phyloP scores from a whole-genome alignment of 768 basidiomycete genomes.

The Ramaria rubella region DNA sequence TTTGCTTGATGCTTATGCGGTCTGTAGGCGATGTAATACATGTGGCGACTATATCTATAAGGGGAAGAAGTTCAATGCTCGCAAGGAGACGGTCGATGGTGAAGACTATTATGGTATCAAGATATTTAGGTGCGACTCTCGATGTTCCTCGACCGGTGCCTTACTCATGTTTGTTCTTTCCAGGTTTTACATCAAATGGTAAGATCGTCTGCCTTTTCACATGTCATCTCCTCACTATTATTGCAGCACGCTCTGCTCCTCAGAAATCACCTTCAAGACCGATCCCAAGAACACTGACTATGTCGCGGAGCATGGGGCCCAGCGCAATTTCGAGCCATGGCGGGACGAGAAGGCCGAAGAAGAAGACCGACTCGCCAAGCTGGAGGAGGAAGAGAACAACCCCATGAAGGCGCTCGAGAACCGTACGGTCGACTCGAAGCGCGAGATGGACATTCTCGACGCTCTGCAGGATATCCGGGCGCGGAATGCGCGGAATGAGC shows the following conservation, averaged over 20 bases:
- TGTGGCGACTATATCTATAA: slow-evolving; percentile 99
- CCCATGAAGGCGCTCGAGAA: slow-evolving; percentile 97
- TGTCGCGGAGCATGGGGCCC: slow-evolving; percentile 89
- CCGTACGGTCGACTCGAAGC: slow-evolving; percentile 83
- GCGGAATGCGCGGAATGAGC: slow-evolving; percentile 81
- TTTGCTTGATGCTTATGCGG: background rate
- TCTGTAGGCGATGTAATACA: slow-evolving; percentile 75
- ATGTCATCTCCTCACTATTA: slow-evolving; percentile 2
- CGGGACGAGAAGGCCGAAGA: slow-evolving; percentile 71
- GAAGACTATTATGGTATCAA: slow-evolving; percentile 99
- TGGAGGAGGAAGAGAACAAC: slow-evolving; percentile 92
- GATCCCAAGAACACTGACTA: slow-evolving; percentile 98
- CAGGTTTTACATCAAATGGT: slow-evolving; percentile 85
- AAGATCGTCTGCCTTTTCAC: slow-evolving; percentile 32
- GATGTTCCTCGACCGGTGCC: background rate
- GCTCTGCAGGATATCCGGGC: slow-evolving; percentile 89
- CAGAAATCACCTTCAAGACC: slow-evolving; percentile 99
- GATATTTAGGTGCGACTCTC: slow-evolving; percentile 52
- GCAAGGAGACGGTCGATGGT: slow-evolving; percentile 95
- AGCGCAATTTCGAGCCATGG: slow-evolving; percentile 98
- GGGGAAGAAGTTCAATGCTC: slow-evolving; percentile 99
- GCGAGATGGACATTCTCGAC: slow-evolving; percentile 98
- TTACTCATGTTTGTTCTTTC: background rate
- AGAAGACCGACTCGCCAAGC: slow-evolving; percentile 74
- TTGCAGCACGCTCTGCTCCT: slow-evolving; percentile 83